Evolutionary conservation across 2,329 filamentous ascomycete genomes (phyloP), one percentile per base, ranked within the genome.

Genomic region (Sclerotinia nivalis): DNA sequence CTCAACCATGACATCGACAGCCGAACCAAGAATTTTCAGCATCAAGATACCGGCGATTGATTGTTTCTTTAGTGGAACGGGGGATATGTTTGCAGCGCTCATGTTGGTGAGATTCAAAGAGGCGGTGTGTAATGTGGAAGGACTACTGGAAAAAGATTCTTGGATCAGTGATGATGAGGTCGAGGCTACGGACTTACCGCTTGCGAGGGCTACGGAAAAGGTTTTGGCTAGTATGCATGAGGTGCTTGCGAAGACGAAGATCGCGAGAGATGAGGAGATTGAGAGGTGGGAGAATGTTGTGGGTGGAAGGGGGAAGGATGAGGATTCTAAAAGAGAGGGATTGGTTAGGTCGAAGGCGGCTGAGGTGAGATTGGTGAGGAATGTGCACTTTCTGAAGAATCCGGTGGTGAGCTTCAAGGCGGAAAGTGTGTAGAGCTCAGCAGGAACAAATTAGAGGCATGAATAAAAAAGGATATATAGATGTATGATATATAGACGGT

Each of bases 41-140:
- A 90, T 98, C 76, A 88, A 91, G 69, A 93, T 97, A 69, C 93
- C 95, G 0, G 88, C 91, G 40, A 89, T 97, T 71, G 92, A 97
- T 78, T 92, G 93, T 81, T 97, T 96, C 84, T 99, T 98, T 81
- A 93, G 91, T 76, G 96, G 96, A 54, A 98, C 96, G 0, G 96
- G 96, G 60, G 96, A 99, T 82, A 97, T 99, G 95, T 98, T 99
- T 78, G 95, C 93, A 43, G 95, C 95, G 10, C 85, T 99, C 59
- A 93, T 93, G 78, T 89, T 97, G 1, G 92, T 92, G 54, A 89
- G 95, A 43, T 88, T 99, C 77, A 90, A 95, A 70, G 93, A 98
- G 83, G 93, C 93, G 37, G 91, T 93, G 1, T 80, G 83, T 66
- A 81, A 81, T 4, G 82, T 69, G 1, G 72, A 77, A 25, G 79